Evolutionary conservation across 2,329 filamentous ascomycete genomes (phyloP).

Genomic region (Talaromyces sp.): DNA sequence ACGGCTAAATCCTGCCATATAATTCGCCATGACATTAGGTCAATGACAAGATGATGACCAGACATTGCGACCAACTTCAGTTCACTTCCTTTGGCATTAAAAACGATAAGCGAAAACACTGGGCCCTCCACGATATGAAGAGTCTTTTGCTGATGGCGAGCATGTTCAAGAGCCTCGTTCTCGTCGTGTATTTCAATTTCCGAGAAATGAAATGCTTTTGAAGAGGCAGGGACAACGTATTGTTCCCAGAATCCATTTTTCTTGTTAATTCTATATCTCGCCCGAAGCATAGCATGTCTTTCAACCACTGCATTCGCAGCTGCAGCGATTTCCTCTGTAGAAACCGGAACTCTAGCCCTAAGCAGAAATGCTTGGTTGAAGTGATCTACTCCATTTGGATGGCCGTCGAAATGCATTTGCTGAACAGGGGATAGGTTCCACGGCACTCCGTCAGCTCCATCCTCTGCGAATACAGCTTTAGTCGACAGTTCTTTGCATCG

Average conservation of each 20-base stretch:
- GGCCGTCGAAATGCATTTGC: background rate
- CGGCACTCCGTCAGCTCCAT: background rate
- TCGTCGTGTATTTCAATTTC: background rate
- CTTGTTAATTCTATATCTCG: background rate
- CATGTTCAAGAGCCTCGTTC: background rate
- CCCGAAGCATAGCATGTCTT: slow-evolving; percentile 2
- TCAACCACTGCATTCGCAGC: background rate
- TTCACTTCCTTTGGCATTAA: background rate
- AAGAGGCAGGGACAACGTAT: background rate
- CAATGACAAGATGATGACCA: slow-evolving; percentile 3
- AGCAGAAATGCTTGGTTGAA: background rate
- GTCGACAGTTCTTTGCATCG: background rate
- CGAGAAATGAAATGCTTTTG: background rate
- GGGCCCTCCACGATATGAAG: background rate
- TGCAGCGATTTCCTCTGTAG: background rate
- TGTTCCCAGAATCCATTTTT: background rate
- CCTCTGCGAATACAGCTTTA: background rate
- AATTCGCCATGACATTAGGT: slow-evolving; percentile 1
- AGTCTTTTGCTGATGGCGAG: background rate
- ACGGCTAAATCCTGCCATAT: background rate
- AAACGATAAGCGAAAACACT: background rate
- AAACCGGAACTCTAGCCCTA: background rate
- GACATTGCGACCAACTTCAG: background rate
- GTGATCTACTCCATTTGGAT: background rate
- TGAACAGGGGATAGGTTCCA: background rate